phyloP scores from a whole-genome alignment of 345 rosid species.

The Combretum micranthum region DNA sequence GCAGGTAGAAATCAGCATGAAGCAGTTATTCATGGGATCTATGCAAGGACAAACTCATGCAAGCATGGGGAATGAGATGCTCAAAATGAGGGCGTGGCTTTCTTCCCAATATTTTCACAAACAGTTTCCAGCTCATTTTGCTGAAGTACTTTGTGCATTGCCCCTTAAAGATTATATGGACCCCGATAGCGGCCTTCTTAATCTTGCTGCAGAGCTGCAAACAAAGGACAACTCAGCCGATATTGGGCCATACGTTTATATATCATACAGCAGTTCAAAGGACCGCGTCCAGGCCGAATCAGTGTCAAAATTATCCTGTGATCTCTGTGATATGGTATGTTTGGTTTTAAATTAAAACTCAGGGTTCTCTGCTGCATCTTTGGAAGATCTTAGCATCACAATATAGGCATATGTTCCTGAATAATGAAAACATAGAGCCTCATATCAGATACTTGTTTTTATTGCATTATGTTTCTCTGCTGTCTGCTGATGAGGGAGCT shows the following conservation, averaged over 20 bases:
- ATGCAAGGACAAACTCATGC: conserved; percentile 51
- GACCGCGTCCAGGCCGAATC: conserved; percentile 41
- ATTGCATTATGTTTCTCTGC: background rate
- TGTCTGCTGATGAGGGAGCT: background rate
- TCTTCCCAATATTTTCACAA: conserved; percentile 65
- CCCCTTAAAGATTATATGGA: conserved; percentile 88
- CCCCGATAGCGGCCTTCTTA: conserved; percentile 56
- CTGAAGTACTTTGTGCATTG: conserved; percentile 54
- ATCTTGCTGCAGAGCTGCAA: conserved; percentile 62
- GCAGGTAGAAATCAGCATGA: conserved; percentile 83
- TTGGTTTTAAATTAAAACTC: background rate
- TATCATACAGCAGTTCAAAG: conserved; percentile 73
- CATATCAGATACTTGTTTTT: background rate
- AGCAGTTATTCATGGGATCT: conserved; percentile 68
- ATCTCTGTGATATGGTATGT: conserved; percentile 71
- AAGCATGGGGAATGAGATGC: conserved; percentile 56
- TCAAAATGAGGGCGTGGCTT: conserved; percentile 90
- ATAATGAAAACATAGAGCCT: no score
- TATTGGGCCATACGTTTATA: conserved; percentile 70
- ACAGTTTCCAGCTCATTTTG: conserved; percentile 74
- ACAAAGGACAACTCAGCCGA: conserved; percentile 39
- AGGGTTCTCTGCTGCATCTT: background rate
- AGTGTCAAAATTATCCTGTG: conserved; percentile 57
- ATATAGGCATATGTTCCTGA: background rate
- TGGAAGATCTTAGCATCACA: background rate